Conservation (phyloP, 2,329 filamentous ascomycete species). For the Pseudopyricularia cyperi region DNA sequence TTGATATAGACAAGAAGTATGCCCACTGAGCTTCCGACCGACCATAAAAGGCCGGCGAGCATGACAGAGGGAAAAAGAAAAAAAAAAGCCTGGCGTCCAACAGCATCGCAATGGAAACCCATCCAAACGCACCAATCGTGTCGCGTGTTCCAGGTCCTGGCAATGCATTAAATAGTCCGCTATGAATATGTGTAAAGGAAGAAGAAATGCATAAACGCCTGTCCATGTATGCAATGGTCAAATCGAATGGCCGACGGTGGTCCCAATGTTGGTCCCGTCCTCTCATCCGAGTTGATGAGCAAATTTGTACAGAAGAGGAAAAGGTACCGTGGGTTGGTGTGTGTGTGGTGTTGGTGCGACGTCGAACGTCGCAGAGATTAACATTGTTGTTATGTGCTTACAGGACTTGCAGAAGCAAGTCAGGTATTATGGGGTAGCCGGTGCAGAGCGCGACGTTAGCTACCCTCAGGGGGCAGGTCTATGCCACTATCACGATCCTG, state of each 20-base stretch:
- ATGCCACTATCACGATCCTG: slow-evolving; percentile 41
- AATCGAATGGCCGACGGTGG: too few species aligned
- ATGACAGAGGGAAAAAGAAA: not conserved
- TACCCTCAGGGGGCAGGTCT: slow-evolving; percentile 28
- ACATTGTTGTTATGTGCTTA: not conserved
- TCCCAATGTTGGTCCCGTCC: too few species aligned
- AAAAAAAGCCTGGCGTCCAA: not conserved
- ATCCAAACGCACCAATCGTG: not conserved
- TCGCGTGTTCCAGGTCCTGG: not conserved
- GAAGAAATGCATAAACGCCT: not conserved
- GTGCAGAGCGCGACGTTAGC: slow-evolving; percentile 9
- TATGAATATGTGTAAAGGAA: not conserved
- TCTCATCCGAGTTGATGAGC: not conserved
- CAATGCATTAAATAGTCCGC: not conserved
- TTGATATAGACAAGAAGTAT: not conserved
- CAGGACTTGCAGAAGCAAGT: not conserved
- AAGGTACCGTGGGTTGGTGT: not conserved
- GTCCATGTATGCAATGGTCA: not conserved
- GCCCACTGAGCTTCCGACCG: not conserved
- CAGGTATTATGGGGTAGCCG: not conserved
- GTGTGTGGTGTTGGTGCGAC: not conserved
- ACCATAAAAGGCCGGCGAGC: too few species aligned
- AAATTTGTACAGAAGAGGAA: not conserved
- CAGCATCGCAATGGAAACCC: not conserved
- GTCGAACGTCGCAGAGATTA: not conserved